A percentile compares a stretch with the other conserved stretches of the same genome.
Conservation (phyloP, 441 rosid genomes). For the Eutrema salsugineum region DNA sequence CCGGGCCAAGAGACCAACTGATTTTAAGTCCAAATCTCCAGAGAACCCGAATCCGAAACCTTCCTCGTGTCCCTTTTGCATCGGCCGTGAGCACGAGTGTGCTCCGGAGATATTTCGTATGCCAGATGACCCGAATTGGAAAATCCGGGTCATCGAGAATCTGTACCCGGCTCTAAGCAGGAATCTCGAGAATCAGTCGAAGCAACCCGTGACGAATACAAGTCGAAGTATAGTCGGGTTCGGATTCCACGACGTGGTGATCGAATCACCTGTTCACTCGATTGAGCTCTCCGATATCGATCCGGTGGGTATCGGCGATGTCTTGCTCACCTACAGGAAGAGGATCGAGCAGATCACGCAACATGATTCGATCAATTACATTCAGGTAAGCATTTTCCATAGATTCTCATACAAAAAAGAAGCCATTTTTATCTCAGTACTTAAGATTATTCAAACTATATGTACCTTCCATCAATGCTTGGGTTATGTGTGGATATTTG, state of each 20-base stretch:
- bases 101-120: constrained; percentile 87
- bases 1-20: constrained; percentile 75
- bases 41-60: constrained; percentile 30
- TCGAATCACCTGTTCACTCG: constrained; percentile 73
- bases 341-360: constrained; percentile 61
- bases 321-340: constrained; percentile 58
- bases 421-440: neutral
- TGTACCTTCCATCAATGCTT: neutral
- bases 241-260: constrained; percentile 86
- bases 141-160: constrained; percentile 78
- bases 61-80: constrained; percentile 72
- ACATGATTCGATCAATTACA: constrained; percentile 54
- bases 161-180: constrained; percentile 76
- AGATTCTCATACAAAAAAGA: neutral
- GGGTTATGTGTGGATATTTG: neutral
- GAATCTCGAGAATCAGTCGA: constrained; percentile 33
- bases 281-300: constrained; percentile 53
- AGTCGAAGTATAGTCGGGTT: constrained; percentile 41
- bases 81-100: constrained; percentile 74
- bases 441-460: neutral
- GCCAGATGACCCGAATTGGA: constrained; percentile 55
- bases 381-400: constrained; percentile 43
- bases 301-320: constrained; percentile 50
- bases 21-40: constrained; percentile 74
- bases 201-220: neutral